phyloP scores from a whole-genome alignment of 2,329 filamentous ascomycete genomes.

The Cryphonectria radicalis region DNA sequence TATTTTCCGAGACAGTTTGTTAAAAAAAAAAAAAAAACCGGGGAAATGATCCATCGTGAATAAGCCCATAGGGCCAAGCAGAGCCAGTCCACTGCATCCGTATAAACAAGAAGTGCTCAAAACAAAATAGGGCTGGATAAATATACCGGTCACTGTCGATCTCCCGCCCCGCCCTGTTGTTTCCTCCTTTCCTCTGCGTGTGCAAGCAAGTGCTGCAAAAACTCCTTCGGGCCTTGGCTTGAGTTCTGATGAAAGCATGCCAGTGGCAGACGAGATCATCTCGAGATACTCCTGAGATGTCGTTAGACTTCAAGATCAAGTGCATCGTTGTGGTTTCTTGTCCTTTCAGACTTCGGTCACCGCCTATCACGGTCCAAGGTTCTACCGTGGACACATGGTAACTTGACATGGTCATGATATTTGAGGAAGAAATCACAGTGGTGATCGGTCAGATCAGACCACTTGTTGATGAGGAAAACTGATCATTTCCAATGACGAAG shows the following conservation, averaged over 20 bases:
- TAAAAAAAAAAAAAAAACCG: neutral
- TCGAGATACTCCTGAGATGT: neutral
- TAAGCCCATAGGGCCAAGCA: neutral
- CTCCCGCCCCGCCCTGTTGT: neutral
- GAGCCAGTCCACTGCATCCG: neutral
- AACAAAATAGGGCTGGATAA: neutral
- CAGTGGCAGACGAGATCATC: neutral
- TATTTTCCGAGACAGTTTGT: neutral
- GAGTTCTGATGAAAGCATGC: neutral
- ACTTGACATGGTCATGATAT: neutral
- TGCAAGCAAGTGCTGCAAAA: neutral
- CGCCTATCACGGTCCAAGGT: neutral
- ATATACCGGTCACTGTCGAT: neutral
- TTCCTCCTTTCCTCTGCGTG: neutral
- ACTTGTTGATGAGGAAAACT: neutral
- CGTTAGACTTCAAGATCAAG: neutral
- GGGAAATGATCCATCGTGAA: neutral
- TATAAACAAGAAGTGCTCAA: neutral
- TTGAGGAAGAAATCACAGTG: neutral
- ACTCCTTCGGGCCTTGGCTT: neutral
- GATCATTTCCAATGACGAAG: neutral
- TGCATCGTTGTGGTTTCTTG: neutral
- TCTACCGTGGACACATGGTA: neutral
- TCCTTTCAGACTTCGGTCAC: neutral
- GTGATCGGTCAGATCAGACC: neutral